Evolutionary conservation across 768 basidiomycete species (phyloP), one percentile per base, ranked within the genome.

Genomic region (Podaxis sp.): DNA sequence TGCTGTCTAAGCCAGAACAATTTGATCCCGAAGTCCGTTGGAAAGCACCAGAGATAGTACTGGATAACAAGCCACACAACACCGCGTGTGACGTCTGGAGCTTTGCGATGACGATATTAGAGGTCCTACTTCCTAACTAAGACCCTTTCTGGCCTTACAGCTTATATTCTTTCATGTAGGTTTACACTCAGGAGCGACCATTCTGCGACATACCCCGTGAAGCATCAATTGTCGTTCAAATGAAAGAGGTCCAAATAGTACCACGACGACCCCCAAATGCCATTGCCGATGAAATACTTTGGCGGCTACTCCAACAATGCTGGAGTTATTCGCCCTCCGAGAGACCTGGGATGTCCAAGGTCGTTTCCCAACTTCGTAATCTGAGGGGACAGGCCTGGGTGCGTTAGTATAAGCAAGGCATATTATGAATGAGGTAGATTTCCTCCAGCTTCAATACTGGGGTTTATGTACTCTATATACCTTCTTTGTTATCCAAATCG

Each of bases 51-150:
- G 58, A 59, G 49, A 51, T 15, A 11, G 15, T 52, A 8, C 8
- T 59, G 9, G 15, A 28, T 13, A 26, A 15, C 19, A 28, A 13
- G 15, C 36, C 22, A 7, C 33, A 51, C 12, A 51, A 13, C 36
- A 38, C 46, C 3, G 49, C 48, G 3, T 59, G 49, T 17, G 58
- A 59, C n/a, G 11, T 38, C 38, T 59, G 58, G 58, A 59, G 58
- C 24, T 51, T 59, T 12, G 58, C 4, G 11, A 59, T 59, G 58
- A 36, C 48, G 1, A 24, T 52, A 22, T 39, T 51, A 13, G 48
- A 59, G 58, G 58, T 59, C 12, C 19, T 17, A 12, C 8, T 7
- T 7, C 22, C 5, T 49, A 17, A 26, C 24, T 19, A 9, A 12
- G 4, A 7, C 4, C 19, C 7, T 24, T 28, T 28, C 7, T 6